A percentile compares a stretch with the other conserved stretches of the same genome.
phyloP scores from a whole-genome alignment of 2,329 filamentous ascomycete species.

The Nemania diffusa region DNA sequence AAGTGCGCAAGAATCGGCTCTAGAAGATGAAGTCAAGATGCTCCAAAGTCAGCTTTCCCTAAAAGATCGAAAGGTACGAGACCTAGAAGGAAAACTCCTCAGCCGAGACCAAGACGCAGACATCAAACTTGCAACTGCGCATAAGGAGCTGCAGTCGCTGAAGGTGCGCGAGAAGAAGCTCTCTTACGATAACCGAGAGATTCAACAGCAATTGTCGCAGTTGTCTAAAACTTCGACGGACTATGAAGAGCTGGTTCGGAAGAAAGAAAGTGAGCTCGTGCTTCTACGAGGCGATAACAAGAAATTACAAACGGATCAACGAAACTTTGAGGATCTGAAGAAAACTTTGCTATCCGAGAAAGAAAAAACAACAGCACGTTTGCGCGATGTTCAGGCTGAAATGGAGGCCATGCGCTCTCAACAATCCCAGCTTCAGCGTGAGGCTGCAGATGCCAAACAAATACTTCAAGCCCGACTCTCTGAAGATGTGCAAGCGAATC shows the following conservation, averaged over 20 bases:
- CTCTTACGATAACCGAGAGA: constrained; percentile 79
- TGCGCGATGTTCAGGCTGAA: constrained; percentile 88
- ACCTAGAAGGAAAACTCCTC: constrained; percentile 85
- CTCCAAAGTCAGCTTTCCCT: constrained; percentile 88
- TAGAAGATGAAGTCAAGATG: constrained; percentile 88
- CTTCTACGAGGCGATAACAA: constrained; percentile 86
- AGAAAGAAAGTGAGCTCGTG: constrained; percentile 92
- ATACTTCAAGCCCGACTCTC: constrained; percentile 89
- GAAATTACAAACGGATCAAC: constrained; percentile 83
- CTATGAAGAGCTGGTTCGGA: constrained; percentile 91
- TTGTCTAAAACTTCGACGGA: constrained; percentile 91
- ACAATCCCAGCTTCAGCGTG: constrained; percentile 84
- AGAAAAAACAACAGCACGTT: constrained; percentile 77
- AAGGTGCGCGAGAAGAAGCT: constrained; percentile 81
- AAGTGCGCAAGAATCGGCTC: constrained; percentile 77
- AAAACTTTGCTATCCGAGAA: constrained; percentile 77
- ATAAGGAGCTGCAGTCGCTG: constrained; percentile 80
- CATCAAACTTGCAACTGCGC: constrained; percentile 79
- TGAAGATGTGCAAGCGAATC: constrained; percentile 84
- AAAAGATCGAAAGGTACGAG: constrained; percentile 89
- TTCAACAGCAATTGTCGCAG: constrained; percentile 86
- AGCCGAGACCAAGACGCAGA: constrained; percentile 90
- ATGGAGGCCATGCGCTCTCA: constrained; percentile 87
- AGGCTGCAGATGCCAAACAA: constrained; percentile 87
- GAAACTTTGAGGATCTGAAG: constrained; percentile 81